These are phyloP conservation scores for Colletotrichum navitas DNA, from an alignment of 2,329 filamentous ascomycete species.

Conservation along the genomic window DNA sequence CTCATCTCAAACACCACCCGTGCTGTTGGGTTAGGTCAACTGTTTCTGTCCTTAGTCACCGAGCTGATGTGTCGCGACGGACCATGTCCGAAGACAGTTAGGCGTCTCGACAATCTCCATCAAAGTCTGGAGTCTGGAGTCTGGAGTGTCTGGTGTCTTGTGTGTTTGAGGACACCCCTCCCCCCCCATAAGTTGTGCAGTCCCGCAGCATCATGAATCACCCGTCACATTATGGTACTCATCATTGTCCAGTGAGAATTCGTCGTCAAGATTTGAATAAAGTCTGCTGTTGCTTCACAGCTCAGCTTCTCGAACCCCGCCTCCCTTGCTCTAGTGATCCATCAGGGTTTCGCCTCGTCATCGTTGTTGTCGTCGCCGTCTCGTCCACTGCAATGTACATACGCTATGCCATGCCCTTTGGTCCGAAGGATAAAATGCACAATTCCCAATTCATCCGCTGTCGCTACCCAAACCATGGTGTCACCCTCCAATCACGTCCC, in stretches of 20 bases:
- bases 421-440: slow-evolving; percentile 31
- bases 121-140: background rate
- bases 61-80: slow-evolving; percentile 7
- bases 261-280: background rate
- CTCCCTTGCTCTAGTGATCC: slow-evolving; percentile 24
- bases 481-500: slow-evolving; percentile 30
- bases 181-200: slow-evolving; percentile 18
- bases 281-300: slow-evolving; percentile 12
- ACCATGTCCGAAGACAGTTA: slow-evolving; percentile 31
- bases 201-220: slow-evolving; percentile 26
- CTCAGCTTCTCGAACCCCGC: slow-evolving; percentile 16
- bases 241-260: background rate
- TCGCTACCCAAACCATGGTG: slow-evolving; percentile 26
- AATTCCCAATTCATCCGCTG: slow-evolving; percentile 35
- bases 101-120: background rate
- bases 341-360: slow-evolving; percentile 35
- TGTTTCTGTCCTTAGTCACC: slow-evolving; percentile 31
- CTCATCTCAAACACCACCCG: slow-evolving; percentile 40
- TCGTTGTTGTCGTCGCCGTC: slow-evolving; percentile 10
- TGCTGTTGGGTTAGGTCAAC: slow-evolving; percentile 35
- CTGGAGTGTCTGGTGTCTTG: slow-evolving; percentile 16
- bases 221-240: slow-evolving; percentile 1
- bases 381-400: slow-evolving; percentile 10
- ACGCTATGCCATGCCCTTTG: slow-evolving; percentile 17
- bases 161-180: slow-evolving; percentile 28